Conservation (phyloP, 345 rosid species). For the Aurinia saxatilis region DNA sequence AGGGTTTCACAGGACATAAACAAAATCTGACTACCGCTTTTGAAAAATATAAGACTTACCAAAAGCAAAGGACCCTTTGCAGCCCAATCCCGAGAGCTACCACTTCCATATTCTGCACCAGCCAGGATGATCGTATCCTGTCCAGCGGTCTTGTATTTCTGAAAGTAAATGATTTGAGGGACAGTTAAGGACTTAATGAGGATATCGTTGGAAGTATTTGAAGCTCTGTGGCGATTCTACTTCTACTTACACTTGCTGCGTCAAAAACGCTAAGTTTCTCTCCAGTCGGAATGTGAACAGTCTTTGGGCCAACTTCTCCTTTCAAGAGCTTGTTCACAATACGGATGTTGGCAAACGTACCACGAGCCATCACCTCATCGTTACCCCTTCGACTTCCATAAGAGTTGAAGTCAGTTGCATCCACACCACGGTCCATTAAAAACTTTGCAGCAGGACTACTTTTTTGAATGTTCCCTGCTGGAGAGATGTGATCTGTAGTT, state of each 20-base stretch:
- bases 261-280: slow-evolving; percentile 69
- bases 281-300: slow-evolving; percentile 68
- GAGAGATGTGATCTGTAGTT: slow-evolving; percentile 88
- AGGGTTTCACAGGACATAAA: neutral
- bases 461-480: slow-evolving; percentile 79
- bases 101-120: slow-evolving; percentile 84
- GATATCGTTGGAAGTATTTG: neutral
- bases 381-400: slow-evolving; percentile 84
- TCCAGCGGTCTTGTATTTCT: slow-evolving; percentile 61
- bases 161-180: slow-evolving; percentile 10
- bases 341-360: slow-evolving; percentile 83
- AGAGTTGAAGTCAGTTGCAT: slow-evolving; percentile 56
- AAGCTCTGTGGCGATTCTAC: neutral
- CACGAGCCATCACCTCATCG: slow-evolving; percentile 78
- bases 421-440: slow-evolving; percentile 62
- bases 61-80: slow-evolving; percentile 84
- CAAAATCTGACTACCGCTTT: neutral
- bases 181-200: neutral
- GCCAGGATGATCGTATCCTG: slow-evolving; percentile 70
- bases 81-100: slow-evolving; percentile 93
- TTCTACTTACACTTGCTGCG: slow-evolving; percentile 63
- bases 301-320: slow-evolving; percentile 85
- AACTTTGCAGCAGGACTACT: slow-evolving; percentile 75
- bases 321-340: slow-evolving; percentile 66
- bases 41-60: slow-evolving; percentile 30